A percentile compares a stretch with the other conserved stretches of the same genome.
Evolutionary conservation across 805 yeast genomes (phyloP).

Genomic region (Candida montana): DNA sequence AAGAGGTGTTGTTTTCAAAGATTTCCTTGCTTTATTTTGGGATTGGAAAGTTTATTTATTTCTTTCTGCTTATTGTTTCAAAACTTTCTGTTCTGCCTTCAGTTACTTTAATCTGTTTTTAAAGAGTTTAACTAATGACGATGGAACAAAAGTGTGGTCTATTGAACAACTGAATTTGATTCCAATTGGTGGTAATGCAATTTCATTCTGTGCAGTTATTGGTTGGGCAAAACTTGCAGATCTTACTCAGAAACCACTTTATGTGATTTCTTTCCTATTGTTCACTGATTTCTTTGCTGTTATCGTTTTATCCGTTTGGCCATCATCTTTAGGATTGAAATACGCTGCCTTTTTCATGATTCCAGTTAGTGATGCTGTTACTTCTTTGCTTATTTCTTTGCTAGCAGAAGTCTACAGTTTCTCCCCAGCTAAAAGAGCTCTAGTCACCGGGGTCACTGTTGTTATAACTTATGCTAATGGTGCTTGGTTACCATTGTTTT

Average conservation of each 20-base stretch:
- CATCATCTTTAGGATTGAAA: conserved; percentile 4
- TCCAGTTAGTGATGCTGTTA: conserved; percentile 10
- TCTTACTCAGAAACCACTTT: conserved; percentile 8
- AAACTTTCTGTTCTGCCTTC: conserved; percentile 8
- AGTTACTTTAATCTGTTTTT: conserved; percentile 14
- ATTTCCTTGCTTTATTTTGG: not conserved
- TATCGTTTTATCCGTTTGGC: conserved; percentile 12
- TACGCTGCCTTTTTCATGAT: conserved; percentile 15
- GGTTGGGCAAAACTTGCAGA: conserved; percentile 14
- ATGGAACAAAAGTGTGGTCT: conserved; percentile 12
- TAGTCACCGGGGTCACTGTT: conserved; percentile 37
- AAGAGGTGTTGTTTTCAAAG: conserved; percentile 7
- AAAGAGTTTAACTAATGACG: conserved; percentile 12
- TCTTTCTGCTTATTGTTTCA: conserved; percentile 10
- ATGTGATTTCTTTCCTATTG: conserved; percentile 4
- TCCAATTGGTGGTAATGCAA: conserved; percentile 19
- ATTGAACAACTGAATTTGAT: conserved; percentile 15
- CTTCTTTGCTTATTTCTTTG: conserved; percentile 10
- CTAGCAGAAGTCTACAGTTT: conserved; percentile 19
- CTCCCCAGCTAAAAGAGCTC: conserved; percentile 35
- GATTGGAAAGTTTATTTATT: conserved; percentile 16
- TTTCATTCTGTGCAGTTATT: conserved; percentile 13
- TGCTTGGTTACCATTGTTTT: conserved; percentile 37
- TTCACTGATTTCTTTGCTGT: conserved; percentile 7
- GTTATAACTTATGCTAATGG: conserved; percentile 38